phyloP scores from a whole-genome alignment of 139 green algal species.

The Volvox africanus region DNA sequence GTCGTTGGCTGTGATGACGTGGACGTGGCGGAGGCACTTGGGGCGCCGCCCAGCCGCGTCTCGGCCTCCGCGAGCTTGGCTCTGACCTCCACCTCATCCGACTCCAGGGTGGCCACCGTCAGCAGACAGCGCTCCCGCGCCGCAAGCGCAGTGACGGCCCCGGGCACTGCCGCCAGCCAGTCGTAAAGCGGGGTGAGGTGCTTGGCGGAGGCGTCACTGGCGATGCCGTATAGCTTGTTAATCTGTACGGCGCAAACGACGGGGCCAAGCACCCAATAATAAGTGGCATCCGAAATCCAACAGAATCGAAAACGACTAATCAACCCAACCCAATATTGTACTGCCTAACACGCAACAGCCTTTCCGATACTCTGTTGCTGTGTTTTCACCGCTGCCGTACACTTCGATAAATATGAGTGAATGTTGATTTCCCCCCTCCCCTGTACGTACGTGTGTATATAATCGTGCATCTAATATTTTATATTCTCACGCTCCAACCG shows the following conservation, averaged over 20 bases:
- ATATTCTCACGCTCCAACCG: too few relatives aligned
- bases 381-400: too few relatives aligned
- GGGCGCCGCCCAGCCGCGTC: neutral
- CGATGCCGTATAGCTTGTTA: conserved; percentile 23
- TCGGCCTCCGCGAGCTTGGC: neutral
- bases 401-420: too few relatives aligned
- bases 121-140: conserved; percentile 46
- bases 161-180: conserved; percentile 38
- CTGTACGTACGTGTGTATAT: too few relatives aligned
- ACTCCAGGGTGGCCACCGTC: conserved; percentile 25
- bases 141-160: neutral
- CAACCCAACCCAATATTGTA: too few relatives aligned
- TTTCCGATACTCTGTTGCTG: too few relatives aligned
- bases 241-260: neutral
- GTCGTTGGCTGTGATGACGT: neutral
- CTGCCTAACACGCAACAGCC: too few relatives aligned
- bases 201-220: conserved; percentile 30
- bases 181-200: conserved; percentile 38
- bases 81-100: neutral
- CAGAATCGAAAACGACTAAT: too few relatives aligned
- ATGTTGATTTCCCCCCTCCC: too few relatives aligned
- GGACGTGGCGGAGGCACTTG: neutral
- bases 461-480: too few relatives aligned
- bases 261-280: too few relatives aligned
- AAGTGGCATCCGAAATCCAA: too few relatives aligned